Evolutionary conservation across 2,329 filamentous ascomycete genomes (phyloP).

Genomic region (Cercospora canescens): DNA sequence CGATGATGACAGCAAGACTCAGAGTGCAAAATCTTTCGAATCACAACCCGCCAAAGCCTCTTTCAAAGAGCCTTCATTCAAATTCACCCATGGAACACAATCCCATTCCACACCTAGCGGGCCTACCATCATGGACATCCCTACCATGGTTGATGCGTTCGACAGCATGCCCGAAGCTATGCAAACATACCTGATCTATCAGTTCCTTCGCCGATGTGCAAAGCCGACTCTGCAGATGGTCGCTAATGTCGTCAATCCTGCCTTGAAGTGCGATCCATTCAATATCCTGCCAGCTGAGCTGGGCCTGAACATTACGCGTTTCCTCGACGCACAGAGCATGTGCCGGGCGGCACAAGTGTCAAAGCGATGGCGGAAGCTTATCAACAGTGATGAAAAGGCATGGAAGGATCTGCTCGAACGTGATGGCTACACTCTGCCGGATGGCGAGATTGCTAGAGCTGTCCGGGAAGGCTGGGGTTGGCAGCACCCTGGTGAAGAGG

Average conservation of each 20-base stretch:
- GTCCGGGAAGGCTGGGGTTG: constrained; percentile 95
- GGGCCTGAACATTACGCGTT: constrained; percentile 81
- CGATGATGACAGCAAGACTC: constrained; percentile 32
- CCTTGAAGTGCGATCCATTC: constrained; percentile 91
- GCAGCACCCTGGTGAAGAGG: constrained; percentile 74
- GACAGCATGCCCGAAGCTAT: constrained; percentile 87
- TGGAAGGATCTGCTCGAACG: constrained; percentile 91
- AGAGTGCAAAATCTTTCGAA: constrained; percentile 28
- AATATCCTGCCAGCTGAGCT: constrained; percentile 81
- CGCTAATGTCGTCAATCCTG: constrained; percentile 87
- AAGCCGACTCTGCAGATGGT: constrained; percentile 87
- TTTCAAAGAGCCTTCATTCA: constrained; percentile 13
- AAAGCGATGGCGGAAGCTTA: constrained; percentile 86
- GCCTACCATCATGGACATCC: constrained; percentile 69
- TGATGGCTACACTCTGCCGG: constrained; percentile 76
- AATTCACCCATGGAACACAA: constrained; percentile 17
- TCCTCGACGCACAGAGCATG: constrained; percentile 81
- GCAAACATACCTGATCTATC: constrained; percentile 96
- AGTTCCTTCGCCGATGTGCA: constrained; percentile 83
- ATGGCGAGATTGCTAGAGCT: constrained; percentile 80
- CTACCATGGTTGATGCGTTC: constrained; percentile 82
- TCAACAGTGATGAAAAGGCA: constrained; percentile 89
- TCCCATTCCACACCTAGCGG: constrained; percentile 11
- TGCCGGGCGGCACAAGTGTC: constrained; percentile 91
- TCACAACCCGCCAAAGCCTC: constrained; percentile 21